phyloP scores from a whole-genome alignment of 2,329 filamentous ascomycete species.

The Colletotrichum ledebouriae region DNA sequence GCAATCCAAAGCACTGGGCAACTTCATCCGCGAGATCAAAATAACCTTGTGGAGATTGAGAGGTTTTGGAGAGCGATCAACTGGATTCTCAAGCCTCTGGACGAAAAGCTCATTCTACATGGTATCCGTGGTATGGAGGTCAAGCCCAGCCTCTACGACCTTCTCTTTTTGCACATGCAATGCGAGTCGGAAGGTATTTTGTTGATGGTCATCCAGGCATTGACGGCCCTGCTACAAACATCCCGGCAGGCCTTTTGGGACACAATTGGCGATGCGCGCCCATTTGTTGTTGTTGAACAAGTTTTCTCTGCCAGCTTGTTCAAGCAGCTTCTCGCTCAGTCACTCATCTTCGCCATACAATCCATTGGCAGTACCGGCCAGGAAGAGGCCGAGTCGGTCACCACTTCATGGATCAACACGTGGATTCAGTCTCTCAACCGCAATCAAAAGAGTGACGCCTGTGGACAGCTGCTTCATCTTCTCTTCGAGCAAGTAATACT shows the following conservation, averaged over 20 bases:
- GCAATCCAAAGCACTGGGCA: slow-evolving; percentile 74
- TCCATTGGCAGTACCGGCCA: slow-evolving; percentile 58
- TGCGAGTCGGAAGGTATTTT: slow-evolving; percentile 70
- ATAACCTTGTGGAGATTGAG: slow-evolving; percentile 65
- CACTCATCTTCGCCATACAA: slow-evolving; percentile 65
- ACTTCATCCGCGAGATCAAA: slow-evolving; percentile 57
- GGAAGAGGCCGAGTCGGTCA: slow-evolving; percentile 67
- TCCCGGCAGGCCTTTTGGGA: slow-evolving; percentile 89
- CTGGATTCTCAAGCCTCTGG: slow-evolving; percentile 79
- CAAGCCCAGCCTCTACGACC: slow-evolving; percentile 78
- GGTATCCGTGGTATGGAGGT: slow-evolving; percentile 84
- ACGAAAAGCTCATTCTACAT: slow-evolving; percentile 80
- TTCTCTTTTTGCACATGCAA: slow-evolving; percentile 68
- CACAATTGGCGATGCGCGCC: slow-evolving; percentile 84
- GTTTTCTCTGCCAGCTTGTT: slow-evolving; percentile 81
- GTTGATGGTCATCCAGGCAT: slow-evolving; percentile 76
- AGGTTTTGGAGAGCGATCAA: slow-evolving; percentile 85
- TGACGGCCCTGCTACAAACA: slow-evolving; percentile 79
- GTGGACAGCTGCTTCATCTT: slow-evolving; percentile 81
- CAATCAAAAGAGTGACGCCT: slow-evolving; percentile 82
- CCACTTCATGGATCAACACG: slow-evolving; percentile 82
- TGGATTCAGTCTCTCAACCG: slow-evolving; percentile 84
- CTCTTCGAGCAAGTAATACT: slow-evolving; percentile 76
- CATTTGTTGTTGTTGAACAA: slow-evolving; percentile 85
- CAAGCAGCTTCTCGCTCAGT: slow-evolving; percentile 71